Evolutionary conservation across 2,329 filamentous ascomycete species (phyloP), one percentile per base, ranked within the genome.

Genomic region (Penicillium sp.): DNA sequence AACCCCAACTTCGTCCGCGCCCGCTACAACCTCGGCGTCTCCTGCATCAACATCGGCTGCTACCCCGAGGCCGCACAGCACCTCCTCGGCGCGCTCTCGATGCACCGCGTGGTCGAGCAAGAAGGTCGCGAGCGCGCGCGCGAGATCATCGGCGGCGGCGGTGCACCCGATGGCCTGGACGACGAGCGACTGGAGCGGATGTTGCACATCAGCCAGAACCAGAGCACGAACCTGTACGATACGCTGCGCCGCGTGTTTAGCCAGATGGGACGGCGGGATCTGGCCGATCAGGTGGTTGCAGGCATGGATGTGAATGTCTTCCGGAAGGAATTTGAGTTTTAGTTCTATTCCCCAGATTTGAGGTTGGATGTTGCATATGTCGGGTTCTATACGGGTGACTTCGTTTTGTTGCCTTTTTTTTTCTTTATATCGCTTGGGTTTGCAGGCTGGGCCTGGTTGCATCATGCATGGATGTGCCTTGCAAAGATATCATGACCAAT

Each of bases 1-100:
- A 90, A 93, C 58, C 91, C 94, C 56, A 99, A 99, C 80, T 99
- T 99, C 73, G 96, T 99, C 17, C 90, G 95, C 59, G 95, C 95
- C 2, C 86, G 95, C 47, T 99, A 99, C 81, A 99, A 99, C 77
- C 86, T 99, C 1, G 95, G 95, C 48, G 95, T 98, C 10, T 91
- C 88, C 60, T 98, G 95, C 77, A 98, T 99, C 76, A 98, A 98
- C 78, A 96, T 98, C 68, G 93, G 93, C 56, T 97, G 94, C 77
- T 93, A 92, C 75, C 89, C 91, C 15, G 91, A 98, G 79, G 95
- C 95, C 0, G 95, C 95, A 2, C 90, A 92, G 61, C 95, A 99
- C 78, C 85, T 99, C 58, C 85, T 99, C 14, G 91, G 93, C 3
- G 94, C 95, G 0, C 83, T 99, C 52, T 89, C 90, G 56, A 97